phyloP scores from a whole-genome alignment of 805 yeast genomes.

The Saccharomycopsis sp. region DNA sequence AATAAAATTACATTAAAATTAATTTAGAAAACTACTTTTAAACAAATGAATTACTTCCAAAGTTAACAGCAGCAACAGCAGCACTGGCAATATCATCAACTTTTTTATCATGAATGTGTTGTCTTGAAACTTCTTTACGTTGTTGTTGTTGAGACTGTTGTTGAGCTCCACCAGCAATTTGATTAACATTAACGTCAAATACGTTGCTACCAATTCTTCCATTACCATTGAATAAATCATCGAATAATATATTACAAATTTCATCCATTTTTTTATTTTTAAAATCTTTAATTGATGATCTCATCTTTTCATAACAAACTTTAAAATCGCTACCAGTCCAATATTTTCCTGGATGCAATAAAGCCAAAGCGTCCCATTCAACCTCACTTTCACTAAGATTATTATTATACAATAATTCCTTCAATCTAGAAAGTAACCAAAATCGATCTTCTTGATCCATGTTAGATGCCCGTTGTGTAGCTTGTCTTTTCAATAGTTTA shows the following conservation, averaged over 20 bases:
- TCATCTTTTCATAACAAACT: slow-evolving; percentile 55
- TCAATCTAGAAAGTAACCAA: slow-evolving; percentile 43
- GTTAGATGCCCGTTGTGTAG: slow-evolving; percentile 35
- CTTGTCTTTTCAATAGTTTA: slow-evolving; percentile 61
- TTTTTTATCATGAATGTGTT: too few species aligned
- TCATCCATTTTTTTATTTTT: slow-evolving; percentile 34
- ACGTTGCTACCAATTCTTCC: not conserved
- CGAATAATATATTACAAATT: slow-evolving; percentile 26
- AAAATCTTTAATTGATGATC: slow-evolving; percentile 42
- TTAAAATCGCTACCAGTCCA: slow-evolving; percentile 62
- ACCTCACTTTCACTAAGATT: slow-evolving; percentile 36
- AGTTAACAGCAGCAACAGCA: not conserved
- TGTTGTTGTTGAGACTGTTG: not conserved
- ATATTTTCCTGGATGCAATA: slow-evolving; percentile 34
- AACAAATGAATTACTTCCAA: too few species aligned
- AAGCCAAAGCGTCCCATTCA: slow-evolving; percentile 51
- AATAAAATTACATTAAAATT: too few species aligned
- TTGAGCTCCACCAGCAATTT: not conserved
- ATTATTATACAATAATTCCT: slow-evolving; percentile 30
- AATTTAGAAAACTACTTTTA: too few species aligned
- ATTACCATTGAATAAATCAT: slow-evolving; percentile 14
- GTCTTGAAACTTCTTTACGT: not conserved
- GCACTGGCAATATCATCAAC: slow-evolving; percentile 2
- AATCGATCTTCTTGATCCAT: slow-evolving; percentile 42
- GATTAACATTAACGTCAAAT: not conserved